Evolutionary conservation across 2,329 filamentous ascomycete species (phyloP), one percentile per base, ranked within the genome.

Genomic region (Claviceps sp.): DNA sequence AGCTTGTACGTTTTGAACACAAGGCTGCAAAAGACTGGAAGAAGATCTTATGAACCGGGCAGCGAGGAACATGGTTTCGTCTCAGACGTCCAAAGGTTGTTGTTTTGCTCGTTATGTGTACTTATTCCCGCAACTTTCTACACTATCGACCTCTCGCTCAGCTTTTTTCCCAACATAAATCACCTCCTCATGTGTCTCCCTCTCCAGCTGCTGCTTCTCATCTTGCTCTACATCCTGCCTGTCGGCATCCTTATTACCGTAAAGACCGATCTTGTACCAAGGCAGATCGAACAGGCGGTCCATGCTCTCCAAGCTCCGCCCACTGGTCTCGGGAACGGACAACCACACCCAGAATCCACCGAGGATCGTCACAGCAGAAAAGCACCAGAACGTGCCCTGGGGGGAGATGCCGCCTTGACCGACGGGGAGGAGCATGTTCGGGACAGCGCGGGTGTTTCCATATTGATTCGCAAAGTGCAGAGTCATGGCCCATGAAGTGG

Each of bases 381-480:
- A 90, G 69, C 83, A 86, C 77, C 84, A 83, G 71, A 90, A 90
- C 0, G 86, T 89, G 0, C 87, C 87, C 54, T 75, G 78, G 40
- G 74, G 72, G 13, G 65, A 71, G 54, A 81, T 74, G 1, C 77
- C 77, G 2, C 75, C 75, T 1, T 70, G 37, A 0, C 54, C 18
- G 0, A 55, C 52, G 8, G 68, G 57, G 1, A 89, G 72, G 45
- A 90, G 77, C 84, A 89, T 87, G 57, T 81, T 78, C 1, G 85
- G 86, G 0, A 89, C 82, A 0, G 86, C 84, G 38, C 86, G 82
- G 1, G 80, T 76, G 69, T 87, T 89, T 26, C 85, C 86, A 62
- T 87, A 89, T 66, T 89, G 84, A 65, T 87, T 87, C 54, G 77
- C 82, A 62, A 89, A 89, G 66, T 90, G 85, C 54, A 89, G 76